Base-by-base conservation (phyloP, 2,329 filamentous ascomycete species). In the Fusarium praegraminearum region DNA sequence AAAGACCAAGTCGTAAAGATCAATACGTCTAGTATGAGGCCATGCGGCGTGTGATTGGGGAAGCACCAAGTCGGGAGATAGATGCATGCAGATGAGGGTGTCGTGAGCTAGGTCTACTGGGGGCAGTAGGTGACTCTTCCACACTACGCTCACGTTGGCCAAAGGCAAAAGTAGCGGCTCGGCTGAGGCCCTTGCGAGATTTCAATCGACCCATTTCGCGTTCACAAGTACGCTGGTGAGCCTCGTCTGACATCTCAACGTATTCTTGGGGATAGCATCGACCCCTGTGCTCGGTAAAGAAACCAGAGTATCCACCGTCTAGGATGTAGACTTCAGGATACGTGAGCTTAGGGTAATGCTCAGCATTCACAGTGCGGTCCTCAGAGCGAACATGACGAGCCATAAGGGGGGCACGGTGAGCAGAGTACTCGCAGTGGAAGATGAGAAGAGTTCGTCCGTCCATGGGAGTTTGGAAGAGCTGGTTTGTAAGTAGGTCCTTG, bases 361-460 rank as follows among this genome's bases (percentile, higher is more conserved):
- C 93, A 56, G 90, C 89, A 80, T 99, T 99, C 76, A 90, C 85
- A 38, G 90, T 89, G 63, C 96, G 93, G 80, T 99, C 96, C 77
- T 93, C 90, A 65, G 93, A 91, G 71, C 96, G 94, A 66, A 99
- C 89, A 79, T 94, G 93, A 75, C 96, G 94, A 51, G 96, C 96
- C 92, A 98, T 98, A 69, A 97, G 90, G 47, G 96, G 96, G 46
- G 96, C 96, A 67, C 96, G 93, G 79, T 98, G 95, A 40, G 93
- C 95, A 35, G 96, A 98, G 82, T 98, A 99, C 82, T 99, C 96
- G 87, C 96, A 99, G 83, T 99, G 96, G 75, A 99, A 93, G 72
- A 99, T 90, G 67, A 99, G 82, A 13, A 98, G 85, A 0, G 94
- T 96, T 71, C 89, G 91, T 51, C 90, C 87, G 47, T 87, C 82